phyloP scores from a whole-genome alignment of 1,284 basidiomycete genomes.

The Ustilago curta region DNA sequence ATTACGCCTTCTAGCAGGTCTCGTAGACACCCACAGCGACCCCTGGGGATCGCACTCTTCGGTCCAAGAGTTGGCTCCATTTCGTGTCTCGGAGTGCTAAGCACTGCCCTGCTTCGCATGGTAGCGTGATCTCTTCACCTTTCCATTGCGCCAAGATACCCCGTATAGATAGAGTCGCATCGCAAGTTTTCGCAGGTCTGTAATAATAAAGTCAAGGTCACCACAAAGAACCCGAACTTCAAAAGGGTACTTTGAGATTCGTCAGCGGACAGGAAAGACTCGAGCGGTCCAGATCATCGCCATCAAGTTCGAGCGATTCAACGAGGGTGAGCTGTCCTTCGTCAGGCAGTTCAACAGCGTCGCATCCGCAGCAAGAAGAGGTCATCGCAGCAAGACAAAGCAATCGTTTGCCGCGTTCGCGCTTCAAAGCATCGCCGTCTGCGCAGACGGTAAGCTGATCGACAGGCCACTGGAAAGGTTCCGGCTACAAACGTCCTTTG shows the following conservation, averaged over 20 bases:
- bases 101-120: background rate
- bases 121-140: background rate
- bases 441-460: too few relatives aligned
- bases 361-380: too few relatives aligned
- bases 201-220: background rate
- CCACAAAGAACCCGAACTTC: background rate
- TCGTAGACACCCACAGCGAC: too few relatives aligned
- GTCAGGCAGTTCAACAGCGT: background rate
- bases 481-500: too few relatives aligned
- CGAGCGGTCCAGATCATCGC: background rate
- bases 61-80: too few relatives aligned
- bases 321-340: background rate
- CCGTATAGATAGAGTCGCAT: constrained; percentile 7
- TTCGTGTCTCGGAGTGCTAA: too few relatives aligned
- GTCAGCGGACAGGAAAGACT: background rate
- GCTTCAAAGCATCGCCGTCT: too few relatives aligned
- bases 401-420: background rate
- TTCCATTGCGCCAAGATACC: constrained; percentile 3
- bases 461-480: too few relatives aligned
- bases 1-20: too few relatives aligned
- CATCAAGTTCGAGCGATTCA: too few relatives aligned
- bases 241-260: background rate
- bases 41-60: too few relatives aligned
- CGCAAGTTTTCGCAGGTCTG: background rate
- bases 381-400: too few relatives aligned